Conservation (phyloP, 345 rosid genomes). For the Nasturtium officinale region DNA sequence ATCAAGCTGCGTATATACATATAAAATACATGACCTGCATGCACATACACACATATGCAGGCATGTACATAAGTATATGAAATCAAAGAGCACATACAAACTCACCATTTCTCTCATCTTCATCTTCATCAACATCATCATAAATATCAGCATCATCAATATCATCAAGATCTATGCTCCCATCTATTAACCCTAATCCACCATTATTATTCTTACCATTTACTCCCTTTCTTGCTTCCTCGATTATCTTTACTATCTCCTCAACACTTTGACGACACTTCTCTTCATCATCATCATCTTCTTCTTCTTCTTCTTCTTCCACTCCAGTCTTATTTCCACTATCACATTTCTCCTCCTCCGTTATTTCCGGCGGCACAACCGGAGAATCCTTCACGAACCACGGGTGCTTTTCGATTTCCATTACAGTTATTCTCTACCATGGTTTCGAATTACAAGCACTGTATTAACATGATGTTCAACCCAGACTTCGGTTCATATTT, state of each 20-base stretch:
- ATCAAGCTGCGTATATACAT: constrained; percentile 14
- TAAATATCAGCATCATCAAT: constrained; percentile 70
- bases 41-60: background rate
- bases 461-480: background rate
- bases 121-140: constrained; percentile 54
- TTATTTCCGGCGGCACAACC: constrained; percentile 40
- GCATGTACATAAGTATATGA: constrained; percentile 13
- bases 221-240: constrained; percentile 68
- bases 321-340: constrained; percentile 7
- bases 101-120: constrained; percentile 67
- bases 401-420: constrained; percentile 65
- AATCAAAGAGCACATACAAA: constrained; percentile 76
- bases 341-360: constrained; percentile 43
- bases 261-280: constrained; percentile 62
- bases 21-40: background rate
- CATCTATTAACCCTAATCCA: constrained; percentile 52
- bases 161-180: constrained; percentile 76
- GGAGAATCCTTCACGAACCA: constrained; percentile 66
- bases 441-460: background rate
- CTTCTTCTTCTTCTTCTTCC: constrained; percentile 14
- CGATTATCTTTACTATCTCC: constrained; percentile 61
- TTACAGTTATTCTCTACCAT: constrained; percentile 64
- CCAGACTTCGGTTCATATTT: background rate
- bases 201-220: constrained; percentile 48
- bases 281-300: constrained; percentile 41